Base-by-base conservation (phyloP, 139 green algal species). In the Ettlia oleoabundans region DNA sequence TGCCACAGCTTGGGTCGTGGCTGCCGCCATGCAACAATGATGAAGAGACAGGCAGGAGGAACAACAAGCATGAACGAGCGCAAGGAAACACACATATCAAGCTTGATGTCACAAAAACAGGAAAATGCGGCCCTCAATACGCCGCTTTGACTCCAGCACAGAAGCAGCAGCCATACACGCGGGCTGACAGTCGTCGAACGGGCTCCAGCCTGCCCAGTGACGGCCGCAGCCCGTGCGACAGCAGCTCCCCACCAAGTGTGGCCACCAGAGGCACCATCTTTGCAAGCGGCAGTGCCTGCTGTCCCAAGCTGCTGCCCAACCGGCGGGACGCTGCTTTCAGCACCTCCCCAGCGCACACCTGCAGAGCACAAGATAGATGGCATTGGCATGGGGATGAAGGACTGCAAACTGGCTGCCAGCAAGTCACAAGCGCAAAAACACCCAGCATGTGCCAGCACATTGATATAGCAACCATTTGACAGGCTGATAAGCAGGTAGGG, bases 111-210 rank as follows among this genome's bases (percentile, higher is more conserved):
- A 58, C n/a, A 15, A 58, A 15, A 58, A 15, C 47, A 58, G 10
- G 47, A 58, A 24, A 58, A 58, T 58, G 13, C 15, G 47, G 15
- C 13, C 47, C 47, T 15, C 10, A 58, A 15, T 24, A 15, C 47
- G 47, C 15, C 19, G 15, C 58, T 66, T 41, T 69, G 4, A 41
- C 32, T 42, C 21, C 72, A 28, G 28, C 41, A 21, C 75, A 71
- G 58, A 33, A 81, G 58, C 58, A 81, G 80, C 82, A 89, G 47
- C 82, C 82, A 62, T 91, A 91, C 37, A 91, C 85, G 18, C 61
- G 82, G 1, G 84, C 78, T 7, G 67, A 76, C 37, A 91, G 74
- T 28, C 32, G 58, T 42, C 76, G 40, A 65, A 89, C 75, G 24
- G 83, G 41, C 62, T 65, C 35, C 73, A 91, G 76, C 33, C 26